Evolutionary conservation across 2,329 filamentous ascomycete species (phyloP).

Genomic region (Arthrinium phaeospermum): DNA sequence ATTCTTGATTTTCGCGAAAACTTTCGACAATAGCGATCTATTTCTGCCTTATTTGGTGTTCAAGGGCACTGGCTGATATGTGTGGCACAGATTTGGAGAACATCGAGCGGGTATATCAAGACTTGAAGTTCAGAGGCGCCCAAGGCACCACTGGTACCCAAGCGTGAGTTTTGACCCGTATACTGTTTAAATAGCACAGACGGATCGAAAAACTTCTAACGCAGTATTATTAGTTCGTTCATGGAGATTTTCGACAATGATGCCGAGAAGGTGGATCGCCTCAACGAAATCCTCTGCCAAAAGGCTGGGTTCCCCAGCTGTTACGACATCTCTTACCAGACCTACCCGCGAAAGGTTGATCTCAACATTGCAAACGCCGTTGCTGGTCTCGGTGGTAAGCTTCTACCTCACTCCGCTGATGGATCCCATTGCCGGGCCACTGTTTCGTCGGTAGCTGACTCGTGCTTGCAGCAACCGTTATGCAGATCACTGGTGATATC

Average conservation of each 20-base stretch:
- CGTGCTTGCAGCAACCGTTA: slow-evolving; percentile 10
- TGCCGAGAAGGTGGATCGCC: slow-evolving; percentile 53
- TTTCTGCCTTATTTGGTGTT: neutral
- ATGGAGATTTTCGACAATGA: slow-evolving; percentile 53
- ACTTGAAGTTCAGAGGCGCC: slow-evolving; percentile 70
- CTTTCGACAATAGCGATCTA: neutral
- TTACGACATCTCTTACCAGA: slow-evolving; percentile 42
- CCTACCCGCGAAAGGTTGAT: slow-evolving; percentile 25
- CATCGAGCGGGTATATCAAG: slow-evolving; percentile 70
- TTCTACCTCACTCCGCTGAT: neutral
- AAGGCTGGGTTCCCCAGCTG: slow-evolving; percentile 58
- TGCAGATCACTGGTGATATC: slow-evolving; percentile 43
- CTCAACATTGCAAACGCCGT: slow-evolving; percentile 25
- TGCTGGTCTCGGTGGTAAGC: slow-evolving; percentile 21
- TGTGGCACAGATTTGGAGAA: slow-evolving; percentile 61
- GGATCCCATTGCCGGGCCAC: neutral
- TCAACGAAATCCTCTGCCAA: slow-evolving; percentile 61
- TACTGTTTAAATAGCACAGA: slow-evolving; percentile 41
- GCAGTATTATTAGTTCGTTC: neutral
- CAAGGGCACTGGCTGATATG: neutral
- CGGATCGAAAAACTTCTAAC: slow-evolving; percentile 25
- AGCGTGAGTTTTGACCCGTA: slow-evolving; percentile 47
- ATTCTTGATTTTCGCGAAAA: neutral
- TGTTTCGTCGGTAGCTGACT: neutral
- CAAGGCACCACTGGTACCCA: slow-evolving; percentile 70